Percentiles rank a stretch among this genome's conserved stretches.
phyloP scores from a whole-genome alignment of 2,329 filamentous ascomycete species.

The Fusarium multiceps region DNA sequence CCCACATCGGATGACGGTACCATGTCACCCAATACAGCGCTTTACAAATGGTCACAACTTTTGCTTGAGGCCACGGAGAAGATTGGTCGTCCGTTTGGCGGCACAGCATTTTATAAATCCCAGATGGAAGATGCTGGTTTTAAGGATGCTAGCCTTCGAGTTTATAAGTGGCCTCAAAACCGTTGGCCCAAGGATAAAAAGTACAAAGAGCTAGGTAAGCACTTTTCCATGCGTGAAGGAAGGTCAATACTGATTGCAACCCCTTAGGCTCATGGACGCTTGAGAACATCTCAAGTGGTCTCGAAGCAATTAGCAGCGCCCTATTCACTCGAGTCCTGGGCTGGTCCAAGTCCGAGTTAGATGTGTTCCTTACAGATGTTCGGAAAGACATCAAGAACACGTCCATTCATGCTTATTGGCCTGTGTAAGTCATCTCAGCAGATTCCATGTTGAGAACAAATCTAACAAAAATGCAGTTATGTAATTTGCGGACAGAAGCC shows the following conservation, averaged over 20 bases:
- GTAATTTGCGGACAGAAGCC: constrained; percentile 13
- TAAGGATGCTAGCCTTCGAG: constrained; percentile 56
- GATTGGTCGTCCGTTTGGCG: constrained; percentile 45
- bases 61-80: constrained; percentile 43
- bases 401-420: constrained; percentile 46
- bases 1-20: constrained; percentile 16
- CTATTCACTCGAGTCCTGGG: constrained; percentile 43
- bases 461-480: not conserved
- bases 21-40: constrained; percentile 23
- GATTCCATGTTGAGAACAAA: too few species aligned
- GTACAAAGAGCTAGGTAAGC: constrained; percentile 60
- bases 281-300: constrained; percentile 32
- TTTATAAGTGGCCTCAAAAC: constrained; percentile 60
- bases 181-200: constrained; percentile 61
- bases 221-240: fast-evolving
- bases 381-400: constrained; percentile 43
- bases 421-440: constrained; percentile 27
- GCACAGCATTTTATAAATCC: constrained; percentile 29
- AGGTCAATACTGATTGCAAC: not conserved
- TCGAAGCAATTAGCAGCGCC: constrained; percentile 45
- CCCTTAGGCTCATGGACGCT: constrained; percentile 23
- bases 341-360: constrained; percentile 43
- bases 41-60: constrained; percentile 39
- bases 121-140: constrained; percentile 62
- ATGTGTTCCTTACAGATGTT: constrained; percentile 40